Conservation (phyloP, 2,329 filamentous ascomycete species). For the Diaporthe velutina region DNA sequence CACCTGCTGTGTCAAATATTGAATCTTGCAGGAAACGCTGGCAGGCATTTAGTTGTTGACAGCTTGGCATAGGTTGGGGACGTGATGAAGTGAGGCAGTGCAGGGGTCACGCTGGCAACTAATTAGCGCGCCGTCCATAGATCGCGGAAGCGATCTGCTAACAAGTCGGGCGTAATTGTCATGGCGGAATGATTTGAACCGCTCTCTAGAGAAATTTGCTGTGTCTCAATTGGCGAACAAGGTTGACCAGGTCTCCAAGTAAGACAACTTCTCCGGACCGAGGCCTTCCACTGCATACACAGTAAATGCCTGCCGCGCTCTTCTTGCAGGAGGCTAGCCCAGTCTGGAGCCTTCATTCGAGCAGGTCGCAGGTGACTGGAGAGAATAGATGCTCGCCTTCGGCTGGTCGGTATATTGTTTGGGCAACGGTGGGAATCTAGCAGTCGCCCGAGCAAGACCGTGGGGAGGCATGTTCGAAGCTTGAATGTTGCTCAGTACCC, state of each 20-base stretch:
- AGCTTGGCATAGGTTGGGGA: slow-evolving; percentile 28
- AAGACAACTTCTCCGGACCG: background rate
- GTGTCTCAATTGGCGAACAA: background rate
- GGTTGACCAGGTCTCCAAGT: background rate
- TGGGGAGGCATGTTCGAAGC: background rate
- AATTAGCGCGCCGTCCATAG: background rate
- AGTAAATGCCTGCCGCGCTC: background rate
- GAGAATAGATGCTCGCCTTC: background rate
- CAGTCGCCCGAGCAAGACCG: background rate
- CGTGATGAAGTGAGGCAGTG: slow-evolving; percentile 37
- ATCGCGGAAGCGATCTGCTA: slow-evolving; percentile 9
- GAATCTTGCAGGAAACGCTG: background rate
- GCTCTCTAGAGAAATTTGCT: background rate
- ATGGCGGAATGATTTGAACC: slow-evolving; percentile 24
- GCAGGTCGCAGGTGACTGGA: background rate
- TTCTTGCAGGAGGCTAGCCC: slow-evolving; percentile 10
- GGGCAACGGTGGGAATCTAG: background rate
- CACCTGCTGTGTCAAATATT: background rate
- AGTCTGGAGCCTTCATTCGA: slow-evolving; percentile 10
- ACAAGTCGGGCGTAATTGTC: slow-evolving; percentile 29
- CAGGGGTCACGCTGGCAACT: slow-evolving; percentile 33
- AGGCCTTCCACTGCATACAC: background rate
- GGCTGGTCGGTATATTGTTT: background rate
- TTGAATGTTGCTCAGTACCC: background rate
- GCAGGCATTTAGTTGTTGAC: background rate